Evolutionary conservation across 768 basidiomycete species (phyloP).

Genomic region (Macrocybe gigantea): DNA sequence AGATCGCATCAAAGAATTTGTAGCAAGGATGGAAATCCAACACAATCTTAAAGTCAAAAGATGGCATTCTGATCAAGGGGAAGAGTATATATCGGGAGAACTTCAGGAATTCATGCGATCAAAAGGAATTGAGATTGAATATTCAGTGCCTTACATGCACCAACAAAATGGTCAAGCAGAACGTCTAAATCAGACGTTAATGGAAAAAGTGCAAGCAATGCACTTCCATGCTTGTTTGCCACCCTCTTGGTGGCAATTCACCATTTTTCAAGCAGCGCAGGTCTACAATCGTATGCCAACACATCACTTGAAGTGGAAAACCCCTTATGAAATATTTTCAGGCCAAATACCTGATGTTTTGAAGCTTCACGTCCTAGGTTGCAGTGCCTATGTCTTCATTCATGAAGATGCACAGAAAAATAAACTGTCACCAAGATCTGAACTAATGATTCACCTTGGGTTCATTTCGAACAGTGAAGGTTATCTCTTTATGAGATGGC

Average conservation of each 20-base stretch:
- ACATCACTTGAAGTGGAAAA: background rate
- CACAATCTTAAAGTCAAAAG: too few relatives aligned
- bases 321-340: background rate
- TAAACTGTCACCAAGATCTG: background rate
- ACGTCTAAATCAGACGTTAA: conserved; percentile 7
- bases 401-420: background rate
- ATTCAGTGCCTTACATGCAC: too few relatives aligned
- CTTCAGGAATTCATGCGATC: too few relatives aligned
- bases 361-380: conserved; percentile 2
- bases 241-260: conserved; percentile 5
- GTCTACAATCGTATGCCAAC: background rate
- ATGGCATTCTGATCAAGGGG: too few relatives aligned
- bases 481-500: too few relatives aligned
- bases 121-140: too few relatives aligned
- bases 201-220: conserved; percentile 2
- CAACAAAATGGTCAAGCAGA: conserved; percentile 14
- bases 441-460: conserved; percentile 1
- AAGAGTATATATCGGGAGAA: too few relatives aligned
- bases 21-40: too few relatives aligned
- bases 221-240: conserved; percentile 1
- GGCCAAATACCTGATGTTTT: background rate
- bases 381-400: conserved; percentile 3
- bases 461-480: too few relatives aligned
- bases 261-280: background rate
- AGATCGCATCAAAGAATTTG: too few relatives aligned